Evolutionary conservation across 345 rosid species (phyloP), one percentile per base, ranked within the genome.

Genomic region (Mercurialis annua): DNA sequence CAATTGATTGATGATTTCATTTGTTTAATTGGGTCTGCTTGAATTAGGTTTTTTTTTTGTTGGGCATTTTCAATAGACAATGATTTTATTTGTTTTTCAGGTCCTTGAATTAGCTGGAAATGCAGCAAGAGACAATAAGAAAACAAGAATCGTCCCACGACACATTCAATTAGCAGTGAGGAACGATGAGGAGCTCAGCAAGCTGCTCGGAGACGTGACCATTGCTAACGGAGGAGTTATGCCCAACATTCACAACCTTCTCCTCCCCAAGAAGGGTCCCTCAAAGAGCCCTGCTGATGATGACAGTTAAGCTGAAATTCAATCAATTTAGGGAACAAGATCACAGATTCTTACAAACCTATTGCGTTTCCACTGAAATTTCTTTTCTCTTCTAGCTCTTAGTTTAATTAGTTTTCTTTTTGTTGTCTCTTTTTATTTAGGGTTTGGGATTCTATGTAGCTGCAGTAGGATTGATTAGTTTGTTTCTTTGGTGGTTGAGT

Each of bases 161-260:
- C 97, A 92, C 76, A 90, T 92, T 23, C 97, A 90, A 70, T 81
- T 90, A 0, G 97, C 97, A 0, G 97, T 92, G 46, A 87, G 97
- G 75, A 92, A 90, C 0, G 97, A 92, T 3, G 98, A 92, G 76
- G 98, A 92, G 62, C 82, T 92, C n/a, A 90, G 98, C 85, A 92
- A 92, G 81, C 92, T 90, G 18, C 89, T 92, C 0, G 98, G 98
- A 24, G 98, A 92, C 50, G 98, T 90, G 4, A 92, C 98, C 0
- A 92, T 90, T 54, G 96, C 98, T 2, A 92, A 92, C 10, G 98
- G 98, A 5, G 98, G 97, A 51, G 98, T 92, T 65, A 90, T 92
- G 96, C 96, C 96, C 0, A 92, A 92, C 78, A 92, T 92, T 77
- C 98, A 92, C 85, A 92, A 88, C 71, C 97, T 88, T 27, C 92